Evolutionary conservation across 75 land plant species (phyloP).

Genomic region (Pinus tabuliformis): DNA sequence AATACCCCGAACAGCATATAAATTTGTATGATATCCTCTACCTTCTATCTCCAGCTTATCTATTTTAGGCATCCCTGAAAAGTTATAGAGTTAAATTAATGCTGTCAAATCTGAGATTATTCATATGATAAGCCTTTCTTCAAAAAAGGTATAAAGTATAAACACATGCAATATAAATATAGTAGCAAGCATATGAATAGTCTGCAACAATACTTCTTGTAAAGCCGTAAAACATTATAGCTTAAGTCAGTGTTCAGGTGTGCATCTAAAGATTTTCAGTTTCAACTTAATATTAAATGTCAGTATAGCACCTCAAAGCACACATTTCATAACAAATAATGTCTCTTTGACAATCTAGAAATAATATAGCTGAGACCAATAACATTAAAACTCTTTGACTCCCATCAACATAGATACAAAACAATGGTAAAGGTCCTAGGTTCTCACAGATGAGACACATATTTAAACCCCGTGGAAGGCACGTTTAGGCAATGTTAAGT

Average conservation of each 20-base stretch:
- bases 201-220: background rate
- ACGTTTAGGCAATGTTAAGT: too few relatives aligned
- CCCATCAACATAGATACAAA: too few relatives aligned
- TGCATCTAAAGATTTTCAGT: too few relatives aligned
- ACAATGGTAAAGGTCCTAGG: too few relatives aligned
- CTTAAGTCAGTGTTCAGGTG: background rate
- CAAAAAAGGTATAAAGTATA: background rate
- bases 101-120: background rate
- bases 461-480: too few relatives aligned
- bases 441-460: too few relatives aligned
- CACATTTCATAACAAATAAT: background rate
- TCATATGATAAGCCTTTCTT: background rate
- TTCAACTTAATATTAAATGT: background rate
- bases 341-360: background rate
- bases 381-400: too few relatives aligned
- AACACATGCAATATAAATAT: background rate
- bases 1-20: slow-evolving; percentile 90
- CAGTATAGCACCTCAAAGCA: background rate
- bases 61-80: slow-evolving; percentile 74
- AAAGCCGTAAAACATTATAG: background rate
- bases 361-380: background rate
- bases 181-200: background rate
- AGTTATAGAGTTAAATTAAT: background rate
- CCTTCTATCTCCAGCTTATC: slow-evolving; percentile 95
- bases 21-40: slow-evolving; percentile 93